These are phyloP conservation scores for Kodamaea hsintzibuensis DNA, from an alignment of 805 yeast genomes.

Conservation along the genomic window DNA sequence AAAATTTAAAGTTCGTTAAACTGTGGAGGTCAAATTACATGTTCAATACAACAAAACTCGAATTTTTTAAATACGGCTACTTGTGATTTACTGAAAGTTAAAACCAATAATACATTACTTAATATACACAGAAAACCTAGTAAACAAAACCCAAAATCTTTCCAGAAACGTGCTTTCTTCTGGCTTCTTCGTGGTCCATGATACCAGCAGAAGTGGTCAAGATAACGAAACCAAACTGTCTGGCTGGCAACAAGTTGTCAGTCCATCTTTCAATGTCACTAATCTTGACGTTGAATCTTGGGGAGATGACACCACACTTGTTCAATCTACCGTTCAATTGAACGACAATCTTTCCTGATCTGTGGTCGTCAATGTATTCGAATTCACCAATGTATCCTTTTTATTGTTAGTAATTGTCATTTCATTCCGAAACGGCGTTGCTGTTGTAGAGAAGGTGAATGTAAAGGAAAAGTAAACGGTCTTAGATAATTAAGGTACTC, in stretches of 20 bases:
- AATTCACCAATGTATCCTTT: constrained; percentile 88
- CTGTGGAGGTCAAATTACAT: background rate
- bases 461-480: constrained; percentile 74
- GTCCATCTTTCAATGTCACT: constrained; percentile 27
- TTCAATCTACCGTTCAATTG: constrained; percentile 88
- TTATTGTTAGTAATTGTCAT: constrained; percentile 20
- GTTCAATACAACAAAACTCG: too few species aligned
- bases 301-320: constrained; percentile 30
- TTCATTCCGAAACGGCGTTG: constrained; percentile 2
- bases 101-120: background rate
- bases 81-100: background rate
- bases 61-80: too few species aligned
- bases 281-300: constrained; percentile 29
- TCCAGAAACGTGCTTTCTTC: constrained; percentile 31
- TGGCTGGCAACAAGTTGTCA: constrained; percentile 31
- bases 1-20: background rate
- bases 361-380: constrained; percentile 98
- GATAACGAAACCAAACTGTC: constrained; percentile 28
- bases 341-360: constrained; percentile 96
- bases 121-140: constrained; percentile 10
- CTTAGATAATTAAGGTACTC: constrained; percentile 28
- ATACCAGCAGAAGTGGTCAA: constrained; percentile 31
- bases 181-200: constrained; percentile 31
- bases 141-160: constrained; percentile 29
- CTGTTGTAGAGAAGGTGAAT: constrained; percentile 20